phyloP scores from a whole-genome alignment of 768 basidiomycete genomes.

The Xanthoconium purpureum region DNA sequence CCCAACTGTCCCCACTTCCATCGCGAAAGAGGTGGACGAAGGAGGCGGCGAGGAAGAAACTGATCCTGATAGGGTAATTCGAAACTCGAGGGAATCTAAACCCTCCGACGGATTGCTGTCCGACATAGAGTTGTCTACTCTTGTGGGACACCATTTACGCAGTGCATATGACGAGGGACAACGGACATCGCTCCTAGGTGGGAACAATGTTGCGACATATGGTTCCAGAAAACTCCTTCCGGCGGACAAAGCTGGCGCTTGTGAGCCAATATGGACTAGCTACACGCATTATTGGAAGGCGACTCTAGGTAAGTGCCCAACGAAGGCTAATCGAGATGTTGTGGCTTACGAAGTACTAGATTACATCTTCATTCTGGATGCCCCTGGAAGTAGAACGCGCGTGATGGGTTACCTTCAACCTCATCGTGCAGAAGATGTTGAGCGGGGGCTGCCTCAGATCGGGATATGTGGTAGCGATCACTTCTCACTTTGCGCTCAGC shows the following conservation, averaged over 20 bases:
- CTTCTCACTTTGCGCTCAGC: constrained; percentile 69
- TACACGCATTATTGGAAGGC: constrained; percentile 87
- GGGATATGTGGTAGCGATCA: constrained; percentile 87
- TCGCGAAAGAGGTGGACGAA: constrained; percentile 25
- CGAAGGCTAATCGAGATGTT: background rate
- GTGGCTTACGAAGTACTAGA: constrained; percentile 45
- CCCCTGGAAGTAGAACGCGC: constrained; percentile 30
- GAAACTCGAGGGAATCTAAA: constrained; percentile 61
- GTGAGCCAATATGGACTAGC: constrained; percentile 85
- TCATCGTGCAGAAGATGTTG: constrained; percentile 55
- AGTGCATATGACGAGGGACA: constrained; percentile 71
- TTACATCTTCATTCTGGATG: constrained; percentile 80
- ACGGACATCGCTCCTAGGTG: constrained; percentile 13
- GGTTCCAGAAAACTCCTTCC: constrained; percentile 45
- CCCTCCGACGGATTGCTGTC: constrained; percentile 69
- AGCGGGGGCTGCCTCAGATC: constrained; percentile 73
- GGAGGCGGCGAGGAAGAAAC: constrained; percentile 39
- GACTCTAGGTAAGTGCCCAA: constrained; percentile 57
- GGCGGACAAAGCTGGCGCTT: constrained; percentile 46
- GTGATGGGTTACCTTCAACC: constrained; percentile 61
- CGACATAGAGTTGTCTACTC: constrained; percentile 48
- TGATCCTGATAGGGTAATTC: constrained; percentile 72
- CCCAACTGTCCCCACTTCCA: constrained; percentile 42
- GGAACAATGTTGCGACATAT: constrained; percentile 40
- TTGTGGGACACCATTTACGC: constrained; percentile 41